Evolutionary conservation across 2,329 filamentous ascomycete species (phyloP), one percentile per base, ranked within the genome.

Genomic region (Calycina marina): DNA sequence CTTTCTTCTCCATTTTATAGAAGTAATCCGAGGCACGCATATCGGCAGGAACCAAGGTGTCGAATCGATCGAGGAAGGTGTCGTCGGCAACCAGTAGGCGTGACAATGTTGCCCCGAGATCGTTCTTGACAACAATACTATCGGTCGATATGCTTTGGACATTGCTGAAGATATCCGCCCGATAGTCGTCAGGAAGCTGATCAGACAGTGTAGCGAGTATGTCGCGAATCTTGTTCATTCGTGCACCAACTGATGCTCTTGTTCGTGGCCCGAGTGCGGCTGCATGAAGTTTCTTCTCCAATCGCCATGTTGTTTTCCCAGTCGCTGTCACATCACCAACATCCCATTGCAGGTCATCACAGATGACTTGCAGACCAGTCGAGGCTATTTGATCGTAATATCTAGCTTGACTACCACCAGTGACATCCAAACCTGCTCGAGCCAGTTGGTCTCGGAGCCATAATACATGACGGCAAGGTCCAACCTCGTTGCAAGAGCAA

Each of bases 131-230:
- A 13, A 41, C 28, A 14, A 44, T 31, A 13, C 40, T 30, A n/a
- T 40, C 34, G 9, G 25, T 14, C 5, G 34, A 36, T n/a, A 50
- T 32, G 12, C 40, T 38, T n/a, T 44, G 38, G 6, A 30, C 16
- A 1, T 25, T 18, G 4, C 41, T 34, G 30, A 51, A 48, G 5
- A 50, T 41, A 13, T 49, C 42, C 2, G 14, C 9, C 31, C 40
- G 30, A 27, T 45, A 49, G 11, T 46, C 40, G 4, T 48, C 42
- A 1, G 39, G 35, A 14, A 41, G 28, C 4, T 41, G 13, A 6
- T 36, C 31, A 11, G 45, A 44, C 12, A 50, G 38, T 14, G 47
- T 43, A 5, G 45, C 46, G 43, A 52, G 39, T 15, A 52, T 48
- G 30, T 51, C 45, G 8, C 45, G 44, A 17, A 50, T 41, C 11